Percentiles rank a stretch among this genome's conserved stretches.
Evolutionary conservation across 176 grass and related monocot species (phyloP).

Genomic region (Hyparrhenia diplandra): DNA sequence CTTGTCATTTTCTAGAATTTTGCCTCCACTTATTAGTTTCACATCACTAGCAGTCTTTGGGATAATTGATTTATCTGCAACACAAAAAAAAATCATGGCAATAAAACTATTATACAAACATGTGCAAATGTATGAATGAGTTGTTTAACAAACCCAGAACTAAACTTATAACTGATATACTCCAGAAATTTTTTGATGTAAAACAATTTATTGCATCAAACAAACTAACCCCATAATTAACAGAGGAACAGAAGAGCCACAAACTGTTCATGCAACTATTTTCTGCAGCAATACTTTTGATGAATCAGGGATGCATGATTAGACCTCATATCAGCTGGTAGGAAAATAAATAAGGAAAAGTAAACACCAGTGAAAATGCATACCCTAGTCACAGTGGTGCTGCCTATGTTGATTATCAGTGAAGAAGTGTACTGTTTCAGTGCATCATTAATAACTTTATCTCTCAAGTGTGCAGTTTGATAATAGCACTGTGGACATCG

Average conservation of each 20-base stretch:
- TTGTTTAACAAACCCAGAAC: slow-evolving; percentile 13
- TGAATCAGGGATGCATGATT: not conserved
- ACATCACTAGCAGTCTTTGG: slow-evolving; percentile 71
- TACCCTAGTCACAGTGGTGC: not conserved
- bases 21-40: slow-evolving; percentile 68
- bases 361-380: not conserved
- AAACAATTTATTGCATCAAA: not conserved
- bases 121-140: not conserved
- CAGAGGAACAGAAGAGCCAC: not conserved
- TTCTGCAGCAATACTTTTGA: not conserved
- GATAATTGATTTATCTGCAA: slow-evolving; percentile 61
- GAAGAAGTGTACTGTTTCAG: not conserved
- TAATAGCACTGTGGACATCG: not conserved
- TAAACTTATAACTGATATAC: slow-evolving; percentile 1
- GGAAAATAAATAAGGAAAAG: not conserved
- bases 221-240: not conserved
- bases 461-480: not conserved
- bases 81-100: slow-evolving; percentile 9
- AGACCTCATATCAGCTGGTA: slow-evolving; percentile 1
- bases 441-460: not conserved
- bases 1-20: slow-evolving; percentile 76
- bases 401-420: not conserved
- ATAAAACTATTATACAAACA: slow-evolving; percentile 10
- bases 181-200: not conserved
- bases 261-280: not conserved